Base-by-base conservation (phyloP, 768 basidiomycete species). In the Mycena epipterygia region DNA sequence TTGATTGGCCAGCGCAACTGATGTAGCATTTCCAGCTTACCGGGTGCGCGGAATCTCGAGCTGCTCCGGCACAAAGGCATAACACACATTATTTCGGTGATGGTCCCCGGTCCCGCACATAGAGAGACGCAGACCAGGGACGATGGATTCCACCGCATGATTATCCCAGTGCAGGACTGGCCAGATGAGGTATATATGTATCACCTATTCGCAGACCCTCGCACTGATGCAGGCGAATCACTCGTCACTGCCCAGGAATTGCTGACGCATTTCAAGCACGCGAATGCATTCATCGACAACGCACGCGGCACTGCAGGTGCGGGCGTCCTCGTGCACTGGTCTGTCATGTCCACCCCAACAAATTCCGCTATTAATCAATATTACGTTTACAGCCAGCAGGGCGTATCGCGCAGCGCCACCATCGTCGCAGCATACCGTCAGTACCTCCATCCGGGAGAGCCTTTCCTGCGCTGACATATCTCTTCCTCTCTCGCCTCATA, bases 291-390 rank as follows among this genome's bases (percentile, higher is more conserved):
- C 30, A 61, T 68, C 9, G 67, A 68, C 32, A 51, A 61, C 12
- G 67, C 49, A 4, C 58, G 59, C 2, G n/a, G 21, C 1, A 52
- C 13, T 12, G 35, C 51, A 9, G 39, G 52, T 19, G 51, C 53
- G 27, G 59, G 67, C 5, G 67, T 62, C 23, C 67, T 68, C 4
- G 67, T 68, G 16, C 67, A 68, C 52, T 68, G 67, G 67, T 68
- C 17, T 29, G 64, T 32, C 14, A 35, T 27, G 14, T n/a, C 19
- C 32, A 5, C 7, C 46, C 30, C n/a, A 9, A 1, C 8, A 13
- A 2, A n/a, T 35, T 27, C 29, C 14, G 19, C 1, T 5, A 29
- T 21, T 39, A 19, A 48, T 37, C n/a, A n/a, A n/a, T 35, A 2
- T 19, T n/a, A 6, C 13, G 8, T 27, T 9, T 14, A 32, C 52